phyloP scores from a whole-genome alignment of 164 flowering plant species.

The Kingdonia uniflora region DNA sequence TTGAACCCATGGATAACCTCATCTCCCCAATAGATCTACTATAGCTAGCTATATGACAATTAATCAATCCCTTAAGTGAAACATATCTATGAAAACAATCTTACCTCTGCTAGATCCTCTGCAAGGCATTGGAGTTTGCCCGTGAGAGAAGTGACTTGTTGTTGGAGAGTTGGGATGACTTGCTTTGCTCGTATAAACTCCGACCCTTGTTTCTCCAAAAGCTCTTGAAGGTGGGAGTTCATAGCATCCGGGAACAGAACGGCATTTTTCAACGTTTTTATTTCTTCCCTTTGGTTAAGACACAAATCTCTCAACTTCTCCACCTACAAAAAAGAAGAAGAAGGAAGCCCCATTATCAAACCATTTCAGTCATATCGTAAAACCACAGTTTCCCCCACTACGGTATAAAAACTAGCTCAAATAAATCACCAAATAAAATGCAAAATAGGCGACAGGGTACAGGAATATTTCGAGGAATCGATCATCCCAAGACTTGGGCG shows the following conservation, averaged over 20 bases:
- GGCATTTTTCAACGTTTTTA: conserved; percentile 62
- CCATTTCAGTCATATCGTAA: no score
- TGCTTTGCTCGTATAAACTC: conserved; percentile 71
- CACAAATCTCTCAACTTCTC: conserved; percentile 87
- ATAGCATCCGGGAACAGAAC: conserved; percentile 65
- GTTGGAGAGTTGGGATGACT: conserved; percentile 71
- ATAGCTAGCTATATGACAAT: background rate
- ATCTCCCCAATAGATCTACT: background rate
- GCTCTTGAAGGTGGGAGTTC: conserved; percentile 54
- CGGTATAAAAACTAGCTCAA: no score
- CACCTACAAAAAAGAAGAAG: conserved; percentile 28
- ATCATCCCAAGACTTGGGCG: no score
- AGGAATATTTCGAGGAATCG: no score
- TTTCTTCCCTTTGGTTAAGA: conserved; percentile 84
- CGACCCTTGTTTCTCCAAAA: conserved; percentile 65
- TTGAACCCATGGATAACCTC: background rate
- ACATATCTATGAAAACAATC: background rate
- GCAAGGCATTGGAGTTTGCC: conserved; percentile 79
- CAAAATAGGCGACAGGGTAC: no score
- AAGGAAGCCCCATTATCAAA: background rate
- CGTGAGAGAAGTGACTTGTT: conserved; percentile 76
- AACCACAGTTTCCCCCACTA: no score
- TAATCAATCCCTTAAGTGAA: background rate
- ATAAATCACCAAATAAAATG: no score
- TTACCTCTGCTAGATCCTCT: conserved; percentile 88